Evolutionary conservation across 2,329 filamentous ascomycete species (phyloP).

Genomic region (Fusarium penzigii): DNA sequence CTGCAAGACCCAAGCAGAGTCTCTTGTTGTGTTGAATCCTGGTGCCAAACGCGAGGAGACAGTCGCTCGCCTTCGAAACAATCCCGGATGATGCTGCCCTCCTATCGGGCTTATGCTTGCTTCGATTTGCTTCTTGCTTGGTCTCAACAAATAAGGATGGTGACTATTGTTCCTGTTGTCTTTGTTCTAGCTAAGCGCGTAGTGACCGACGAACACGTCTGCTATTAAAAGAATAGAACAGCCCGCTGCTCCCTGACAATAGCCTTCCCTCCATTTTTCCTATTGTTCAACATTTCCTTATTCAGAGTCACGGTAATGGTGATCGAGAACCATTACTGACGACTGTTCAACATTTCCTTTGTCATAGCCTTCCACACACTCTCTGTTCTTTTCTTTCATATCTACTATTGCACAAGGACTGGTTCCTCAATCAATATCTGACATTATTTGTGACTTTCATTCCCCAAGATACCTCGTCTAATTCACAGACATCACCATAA

Average conservation of each 20-base stretch:
- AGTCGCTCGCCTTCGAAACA: conserved; percentile 3
- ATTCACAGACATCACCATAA: conserved; percentile 1
- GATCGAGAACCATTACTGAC: conserved; percentile 25
- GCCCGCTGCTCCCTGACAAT: conserved; percentile 21
- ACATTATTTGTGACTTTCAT: conserved; percentile 22
- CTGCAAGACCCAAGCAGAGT: conserved; percentile 12
- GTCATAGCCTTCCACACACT: not conserved
- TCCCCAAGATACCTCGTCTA: conserved; percentile 5
- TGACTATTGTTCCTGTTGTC: conserved; percentile 7
- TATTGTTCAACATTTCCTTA: conserved; percentile 21
- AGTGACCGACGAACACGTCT: conserved; percentile 12
- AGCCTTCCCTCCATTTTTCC: conserved; percentile 10
- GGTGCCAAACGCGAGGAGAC: not conserved
- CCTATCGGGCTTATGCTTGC: conserved; percentile 4
- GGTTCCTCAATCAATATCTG: conserved; percentile 15
- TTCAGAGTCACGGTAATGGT: conserved; percentile 31
- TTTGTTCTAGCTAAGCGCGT: conserved; percentile 10
- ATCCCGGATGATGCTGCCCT: conserved; percentile 12
- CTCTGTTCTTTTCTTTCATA: conserved; percentile 16
- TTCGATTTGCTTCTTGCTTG: conserved; percentile 9
- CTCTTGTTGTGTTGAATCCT: conserved; percentile 6
- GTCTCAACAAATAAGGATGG: conserved; percentile 11
- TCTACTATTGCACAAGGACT: conserved; percentile 18
- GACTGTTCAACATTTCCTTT: conserved; percentile 21
- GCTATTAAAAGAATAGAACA: conserved; percentile 28